Evolutionary conservation across 345 rosid genomes (phyloP), one percentile per base, ranked within the genome.

Genomic region (Populus euphratica): DNA sequence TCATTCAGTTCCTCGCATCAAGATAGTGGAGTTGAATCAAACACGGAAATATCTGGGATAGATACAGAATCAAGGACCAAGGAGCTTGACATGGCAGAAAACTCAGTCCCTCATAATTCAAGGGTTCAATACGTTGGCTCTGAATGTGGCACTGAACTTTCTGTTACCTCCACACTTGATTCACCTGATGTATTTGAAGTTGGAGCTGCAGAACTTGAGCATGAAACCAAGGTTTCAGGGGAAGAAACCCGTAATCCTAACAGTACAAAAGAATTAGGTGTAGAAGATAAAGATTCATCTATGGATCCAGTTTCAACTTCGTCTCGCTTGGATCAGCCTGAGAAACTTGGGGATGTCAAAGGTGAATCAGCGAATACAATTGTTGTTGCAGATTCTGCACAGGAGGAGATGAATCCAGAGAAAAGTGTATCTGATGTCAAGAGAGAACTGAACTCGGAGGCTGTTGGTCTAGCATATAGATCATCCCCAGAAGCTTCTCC

Each of bases 71-170:
- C 39, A 43, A 81, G 76, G 62, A 76, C 74, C 67, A 84, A 76
- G 74, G 86, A 87, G 63, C 77, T 77, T 36, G 69, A 38, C 47
- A 9, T 77, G 18, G 65, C 78, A 63, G 98, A 86, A 82, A 83
- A 81, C 76, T 75, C 70, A 0, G 79, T 75, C 17, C 69, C 76
- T 12, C 77, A 71, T 64, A 75, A 67, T 72, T 29, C 77, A 27
- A 81, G 78, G 84, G 85, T 63, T 59, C 91, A 84, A 72, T 75
- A 80, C 63, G 85, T 86, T 80, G 90, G 87, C 44, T 94, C 98
- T 72, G 99, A 95, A 78, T 90, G 99, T 76, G 94, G 97, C 73
- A 90, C 97, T 4, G 97, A 93, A 78, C 94, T 96, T 56, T 93
- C 98, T 78, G 87, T 96, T 75, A 83, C 96, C 70, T 93, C 97